These are phyloP conservation scores for Xylaria scruposa DNA, from an alignment of 495 filamentous ascomycete genomes.

Conservation along the genomic window DNA sequence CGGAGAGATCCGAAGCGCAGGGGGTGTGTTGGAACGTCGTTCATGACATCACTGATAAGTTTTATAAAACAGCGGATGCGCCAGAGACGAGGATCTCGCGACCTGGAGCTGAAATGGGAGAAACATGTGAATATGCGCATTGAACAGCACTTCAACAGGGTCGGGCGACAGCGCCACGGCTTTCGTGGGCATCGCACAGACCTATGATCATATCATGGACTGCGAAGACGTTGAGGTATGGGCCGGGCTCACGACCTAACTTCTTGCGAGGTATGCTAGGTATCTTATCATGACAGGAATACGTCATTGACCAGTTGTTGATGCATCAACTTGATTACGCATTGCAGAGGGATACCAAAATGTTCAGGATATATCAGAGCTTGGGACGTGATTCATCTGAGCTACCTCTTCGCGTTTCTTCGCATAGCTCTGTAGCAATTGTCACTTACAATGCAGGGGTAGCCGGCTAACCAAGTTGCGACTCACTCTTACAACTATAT, in stretches of 20 bases:
- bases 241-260: not conserved
- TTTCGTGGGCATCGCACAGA: not conserved
- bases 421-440: not conserved
- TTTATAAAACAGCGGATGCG: not conserved
- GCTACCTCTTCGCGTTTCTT: not conserved
- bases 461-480: not conserved
- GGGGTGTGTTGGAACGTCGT: not conserved
- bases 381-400: not conserved
- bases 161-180: not conserved
- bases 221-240: not conserved
- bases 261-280: not conserved
- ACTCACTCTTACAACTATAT: not conserved
- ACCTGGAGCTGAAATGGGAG: not conserved
- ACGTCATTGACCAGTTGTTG: not conserved
- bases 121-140: not conserved
- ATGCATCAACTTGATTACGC: not conserved
- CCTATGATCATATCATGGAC: not conserved
- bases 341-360: not conserved
- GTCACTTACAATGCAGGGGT: not conserved
- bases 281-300: not conserved
- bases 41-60: not conserved
- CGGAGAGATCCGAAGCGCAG: too few species aligned
- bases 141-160: not conserved
- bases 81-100: not conserved
- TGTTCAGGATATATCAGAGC: not conserved